A percentile compares a stretch with the other conserved stretches of the same genome.
Conservation (phyloP, 108 stramenopile genomes). For the Cyclotella choctawhatcheeana region DNA sequence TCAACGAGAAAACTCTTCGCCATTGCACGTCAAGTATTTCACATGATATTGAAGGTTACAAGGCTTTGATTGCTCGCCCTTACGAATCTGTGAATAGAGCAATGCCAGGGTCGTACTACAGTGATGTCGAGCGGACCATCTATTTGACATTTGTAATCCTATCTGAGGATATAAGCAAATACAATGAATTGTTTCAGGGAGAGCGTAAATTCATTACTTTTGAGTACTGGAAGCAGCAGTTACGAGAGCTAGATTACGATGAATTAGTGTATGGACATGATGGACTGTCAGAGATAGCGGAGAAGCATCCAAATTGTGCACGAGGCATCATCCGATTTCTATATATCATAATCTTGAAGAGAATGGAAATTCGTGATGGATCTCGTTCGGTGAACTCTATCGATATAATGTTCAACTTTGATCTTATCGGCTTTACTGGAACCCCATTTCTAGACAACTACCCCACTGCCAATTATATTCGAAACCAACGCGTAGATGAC, state of each 20-base stretch:
- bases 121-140: slow-evolving; percentile 61
- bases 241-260: slow-evolving; percentile 55
- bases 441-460: slow-evolving; percentile 63
- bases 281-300: slow-evolving; percentile 54
- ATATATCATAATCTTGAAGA: slow-evolving; percentile 55
- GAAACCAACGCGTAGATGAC: slow-evolving; percentile 50
- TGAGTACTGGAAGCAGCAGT: slow-evolving; percentile 55
- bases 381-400: slow-evolving; percentile 57
- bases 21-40: slow-evolving; percentile 57
- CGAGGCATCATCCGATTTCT: slow-evolving; percentile 54
- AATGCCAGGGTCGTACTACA: slow-evolving; percentile 67
- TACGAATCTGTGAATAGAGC: slow-evolving; percentile 66
- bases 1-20: slow-evolving; percentile 63
- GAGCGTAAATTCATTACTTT: slow-evolving; percentile 64
- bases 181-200: slow-evolving; percentile 58
- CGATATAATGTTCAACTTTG: slow-evolving; percentile 65
- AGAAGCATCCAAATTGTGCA: slow-evolving; percentile 48
- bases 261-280: slow-evolving; percentile 63
- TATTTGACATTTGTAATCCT: slow-evolving; percentile 61
- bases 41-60: slow-evolving; percentile 65
- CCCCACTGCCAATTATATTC: slow-evolving; percentile 59
- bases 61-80: slow-evolving; percentile 60
- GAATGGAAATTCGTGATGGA: slow-evolving; percentile 62
- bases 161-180: slow-evolving; percentile 56
- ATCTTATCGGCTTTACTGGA: slow-evolving; percentile 62